Percentiles rank a stretch among this genome's conserved stretches.
Conservation (phyloP, 768 basidiomycete species). For the Trametes punicea region DNA sequence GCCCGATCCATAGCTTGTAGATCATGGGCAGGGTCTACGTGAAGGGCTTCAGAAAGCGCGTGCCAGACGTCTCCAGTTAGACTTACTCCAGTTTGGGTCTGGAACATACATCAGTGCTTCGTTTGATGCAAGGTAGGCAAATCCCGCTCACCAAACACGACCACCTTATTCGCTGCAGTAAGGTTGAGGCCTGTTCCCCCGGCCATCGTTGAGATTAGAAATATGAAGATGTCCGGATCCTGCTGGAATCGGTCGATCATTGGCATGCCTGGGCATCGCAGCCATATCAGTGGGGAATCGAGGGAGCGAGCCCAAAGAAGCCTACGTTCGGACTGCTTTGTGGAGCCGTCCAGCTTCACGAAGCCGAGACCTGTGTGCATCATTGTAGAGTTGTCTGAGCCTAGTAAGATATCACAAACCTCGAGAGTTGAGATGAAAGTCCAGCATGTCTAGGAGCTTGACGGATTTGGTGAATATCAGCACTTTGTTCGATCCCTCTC, state of each 20-base stretch:
- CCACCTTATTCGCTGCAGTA: constrained; percentile 91
- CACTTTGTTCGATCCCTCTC: constrained; percentile 74
- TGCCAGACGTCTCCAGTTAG: not conserved
- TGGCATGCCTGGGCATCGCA: constrained; percentile 59
- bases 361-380: constrained; percentile 47
- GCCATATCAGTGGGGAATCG: not conserved
- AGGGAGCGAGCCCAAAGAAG: too few species aligned
- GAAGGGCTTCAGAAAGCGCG: not conserved
- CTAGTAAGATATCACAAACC: constrained; percentile 35
- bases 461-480: constrained; percentile 93
- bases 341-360: constrained; percentile 78
- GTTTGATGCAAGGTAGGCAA: not conserved
- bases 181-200: constrained; percentile 91
- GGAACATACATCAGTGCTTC: not conserved
- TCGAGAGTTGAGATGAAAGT: constrained; percentile 62
- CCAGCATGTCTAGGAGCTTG: constrained; percentile 82
- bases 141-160: constrained; percentile 68
- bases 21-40: constrained; percentile 90
- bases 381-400: not conserved
- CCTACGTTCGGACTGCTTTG: constrained; percentile 37
- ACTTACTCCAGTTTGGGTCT: constrained; percentile 96
- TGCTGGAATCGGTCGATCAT: constrained; percentile 82
- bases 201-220: constrained; percentile 87
- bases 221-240: constrained; percentile 70
- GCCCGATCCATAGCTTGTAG: constrained; percentile 89